Conservation (phyloP, 257 asterid genomes). For the Linderniella brevidens region DNA sequence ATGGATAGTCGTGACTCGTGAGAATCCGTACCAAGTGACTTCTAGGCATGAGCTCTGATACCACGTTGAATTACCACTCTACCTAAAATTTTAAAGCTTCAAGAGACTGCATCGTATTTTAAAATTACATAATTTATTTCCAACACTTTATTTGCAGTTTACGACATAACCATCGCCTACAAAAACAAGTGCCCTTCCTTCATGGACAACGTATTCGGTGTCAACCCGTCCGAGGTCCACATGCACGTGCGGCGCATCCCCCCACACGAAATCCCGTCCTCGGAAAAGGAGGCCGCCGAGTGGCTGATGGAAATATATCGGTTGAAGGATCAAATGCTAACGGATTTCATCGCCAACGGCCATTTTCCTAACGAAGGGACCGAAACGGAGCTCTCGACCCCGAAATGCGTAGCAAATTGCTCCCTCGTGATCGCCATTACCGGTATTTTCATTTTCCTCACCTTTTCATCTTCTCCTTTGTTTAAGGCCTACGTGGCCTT, state of each 20-base stretch:
- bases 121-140: no score
- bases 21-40: no score
- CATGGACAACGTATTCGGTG: slow-evolving; percentile 82
- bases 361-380: slow-evolving; percentile 59
- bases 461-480: slow-evolving; percentile 55
- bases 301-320: slow-evolving; percentile 65
- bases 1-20: no score
- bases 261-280: slow-evolving; percentile 31
- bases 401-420: slow-evolving; percentile 45
- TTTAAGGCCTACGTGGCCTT: slow-evolving; percentile 52
- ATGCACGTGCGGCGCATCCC: slow-evolving; percentile 55
- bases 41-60: no score
- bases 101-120: no score
- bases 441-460: slow-evolving; percentile 35
- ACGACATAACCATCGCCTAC: slow-evolving; percentile 78
- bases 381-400: slow-evolving; percentile 50
- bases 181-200: slow-evolving; percentile 70
- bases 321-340: slow-evolving; percentile 51
- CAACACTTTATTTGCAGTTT: slow-evolving; percentile 57
- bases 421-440: slow-evolving; percentile 31
- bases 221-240: slow-evolving; percentile 91
- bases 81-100: no score
- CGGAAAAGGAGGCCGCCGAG: slow-evolving; percentile 30
- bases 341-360: slow-evolving; percentile 42
- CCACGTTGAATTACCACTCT: no score